Base-by-base conservation (phyloP, 148 eudicot genomes). In the Rhododendron molle region DNA sequence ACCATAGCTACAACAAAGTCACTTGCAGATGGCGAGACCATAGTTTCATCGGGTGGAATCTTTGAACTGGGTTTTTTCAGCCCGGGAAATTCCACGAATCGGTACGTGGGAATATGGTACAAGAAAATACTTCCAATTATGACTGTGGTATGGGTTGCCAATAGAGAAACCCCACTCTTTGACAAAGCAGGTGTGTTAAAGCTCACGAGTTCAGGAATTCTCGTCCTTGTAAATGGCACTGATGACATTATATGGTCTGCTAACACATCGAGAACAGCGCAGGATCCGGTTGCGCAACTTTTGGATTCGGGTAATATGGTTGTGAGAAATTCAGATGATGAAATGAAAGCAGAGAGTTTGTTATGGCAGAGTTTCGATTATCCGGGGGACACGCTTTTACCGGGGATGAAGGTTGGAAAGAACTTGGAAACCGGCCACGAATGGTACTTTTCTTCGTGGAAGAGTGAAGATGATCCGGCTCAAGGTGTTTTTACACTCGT, bases 311-410 rank as follows among this genome's bases (percentile, higher is more conserved):
- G 87, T 38, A 85, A 88, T 85, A 46, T 85, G 78, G 85, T 88
- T 52, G 83, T 88, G 71, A 85, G 54, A 78, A 69, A 85, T 21
- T 26, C 30, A 43, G 56, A 26, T 16, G 81, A 78, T 79, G 84
- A 49, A 67, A 3, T 26, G 2, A 47, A 49, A 15, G 46, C 46
- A 38, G 23, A 69, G 20, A 83, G 80, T 83, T 78, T 83, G 21
- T 30, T 86, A 4, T 88, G 88, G 90, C 80, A 86, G 82, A 88
- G 88, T 62, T 88, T 88, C 30, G 86, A 88, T 83, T 79, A 85
- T 58, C 83, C 84, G 0, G 40, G 67, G 44, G 58, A 83, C 23
- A 83, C 82, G 2, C 12, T 58, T 16, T 69, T 83, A 73, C 76
- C 84, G 0, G 86, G 86, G 1, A 88, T 84, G 88, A 73, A 83